Evolutionary conservation across 768 basidiomycete genomes (phyloP), one percentile per base, ranked within the genome.

Genomic region (Lentinula aciculospora): DNA sequence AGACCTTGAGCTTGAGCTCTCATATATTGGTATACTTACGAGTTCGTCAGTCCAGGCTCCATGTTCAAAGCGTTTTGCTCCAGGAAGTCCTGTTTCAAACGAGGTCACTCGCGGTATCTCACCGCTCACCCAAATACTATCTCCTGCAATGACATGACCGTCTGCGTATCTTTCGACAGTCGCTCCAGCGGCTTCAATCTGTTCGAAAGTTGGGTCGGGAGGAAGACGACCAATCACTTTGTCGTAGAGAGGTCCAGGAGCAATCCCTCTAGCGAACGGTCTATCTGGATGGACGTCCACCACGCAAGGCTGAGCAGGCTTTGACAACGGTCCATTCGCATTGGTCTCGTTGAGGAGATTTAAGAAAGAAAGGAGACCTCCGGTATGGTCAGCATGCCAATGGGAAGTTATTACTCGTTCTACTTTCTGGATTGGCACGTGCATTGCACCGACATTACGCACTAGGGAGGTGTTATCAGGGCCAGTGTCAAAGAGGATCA

Each of bases 401-500:
- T 89, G 82, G 27, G 88, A 91, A n/a, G 83, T 78, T 34, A 91
- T 73, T 40, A 92, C 73, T 28, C 83, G 78, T 36, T 82, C 80
- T 62, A 94, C 75, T 37, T 74, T 68, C 32, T 77, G 71, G 8
- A 83, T 68, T 2, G 80, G 78, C 0, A 83, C 66, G 21, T 82
- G 74, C 76, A 94, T 76, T 3, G 84, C 81, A 4, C 69, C 69
- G 25, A 84, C 67, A 69, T 93, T 94, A 51, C 89, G 83, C n/a
- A 83, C 79, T 61, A 94, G 82, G 27, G 87, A 84, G 23, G 73
- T 75, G 15, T 82, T 81, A 65, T 94, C 92, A 8, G 92, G 92
- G 0, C 92, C 92, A 15, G 89, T 86, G 71, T 94, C 92, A 66
- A 94, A 92, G 34, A 94, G 76, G 15, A 83, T 84, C n/a, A 78